phyloP scores from a whole-genome alignment of 371 early-diverging fungal species.

The Phascolomyces articulosus region DNA sequence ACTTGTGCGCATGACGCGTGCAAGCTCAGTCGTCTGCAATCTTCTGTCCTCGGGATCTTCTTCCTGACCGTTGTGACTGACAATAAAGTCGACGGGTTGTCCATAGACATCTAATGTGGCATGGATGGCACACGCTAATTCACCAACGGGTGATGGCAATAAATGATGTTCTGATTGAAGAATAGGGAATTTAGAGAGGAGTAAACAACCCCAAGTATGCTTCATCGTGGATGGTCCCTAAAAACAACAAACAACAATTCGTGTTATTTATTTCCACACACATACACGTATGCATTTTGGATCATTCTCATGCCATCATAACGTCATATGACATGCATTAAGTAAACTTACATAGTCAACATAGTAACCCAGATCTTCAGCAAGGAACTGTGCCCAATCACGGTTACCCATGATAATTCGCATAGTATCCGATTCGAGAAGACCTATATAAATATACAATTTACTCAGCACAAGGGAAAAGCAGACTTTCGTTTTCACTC shows the following conservation, averaged over 20 bases:
- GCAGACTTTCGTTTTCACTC: neutral
- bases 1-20: slow-evolving; percentile 75
- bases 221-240: slow-evolving; percentile 80
- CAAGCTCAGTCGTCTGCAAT: slow-evolving; percentile 80
- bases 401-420: slow-evolving; percentile 89
- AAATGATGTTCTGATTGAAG: slow-evolving; percentile 72
- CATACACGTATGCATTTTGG: too few relatives aligned
- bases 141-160: slow-evolving; percentile 82
- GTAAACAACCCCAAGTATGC: slow-evolving; percentile 87
- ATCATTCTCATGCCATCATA: too few relatives aligned
- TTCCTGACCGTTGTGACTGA: slow-evolving; percentile 86
- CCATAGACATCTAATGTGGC: slow-evolving; percentile 86
- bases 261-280: too few relatives aligned
- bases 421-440: slow-evolving; percentile 81
- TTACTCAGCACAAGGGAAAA: slow-evolving; percentile 66
- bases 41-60: slow-evolving; percentile 78
- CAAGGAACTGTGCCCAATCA: slow-evolving; percentile 81
- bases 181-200: slow-evolving; percentile 88
- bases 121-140: slow-evolving; percentile 85
- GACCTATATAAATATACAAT: slow-evolving; percentile 37
- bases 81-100: slow-evolving; percentile 79
- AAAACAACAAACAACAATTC: too few relatives aligned
- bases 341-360: slow-evolving; percentile 67
- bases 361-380: slow-evolving; percentile 78
- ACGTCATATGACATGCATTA: neutral